Conservation (phyloP, 108 stramenopile species). For the Nitzschia sp. region DNA sequence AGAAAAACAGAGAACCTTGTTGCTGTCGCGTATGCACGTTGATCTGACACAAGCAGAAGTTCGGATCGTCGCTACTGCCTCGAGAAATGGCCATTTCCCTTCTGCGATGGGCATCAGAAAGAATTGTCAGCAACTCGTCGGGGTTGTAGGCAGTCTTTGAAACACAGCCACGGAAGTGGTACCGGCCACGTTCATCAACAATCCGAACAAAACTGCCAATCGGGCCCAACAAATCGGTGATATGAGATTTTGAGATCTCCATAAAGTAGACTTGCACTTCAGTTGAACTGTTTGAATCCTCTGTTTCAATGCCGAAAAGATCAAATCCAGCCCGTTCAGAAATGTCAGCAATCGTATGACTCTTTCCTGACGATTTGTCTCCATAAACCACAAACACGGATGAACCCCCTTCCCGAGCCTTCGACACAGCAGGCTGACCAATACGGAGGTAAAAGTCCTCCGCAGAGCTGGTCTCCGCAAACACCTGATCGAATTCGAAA, state of each 20-base stretch:
- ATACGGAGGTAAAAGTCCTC: conserved; percentile 25
- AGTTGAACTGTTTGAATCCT: not conserved
- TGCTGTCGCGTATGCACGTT: not conserved
- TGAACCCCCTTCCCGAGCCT: conserved; percentile 22
- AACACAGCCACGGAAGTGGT: conserved; percentile 4
- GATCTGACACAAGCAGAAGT: conserved; percentile 28
- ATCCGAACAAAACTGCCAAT: conserved; percentile 13
- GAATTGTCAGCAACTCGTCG: conserved; percentile 2
- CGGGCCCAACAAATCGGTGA: conserved; percentile 28
- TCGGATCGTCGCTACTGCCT: not conserved
- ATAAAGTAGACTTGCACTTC: conserved; percentile 16
- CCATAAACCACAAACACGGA: conserved; percentile 25
- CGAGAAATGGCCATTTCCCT: conserved; percentile 1
- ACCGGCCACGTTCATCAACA: conserved; percentile 23
- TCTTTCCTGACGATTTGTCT: conserved; percentile 18
- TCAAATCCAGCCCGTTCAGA: conserved; percentile 19
- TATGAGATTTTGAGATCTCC: conserved; percentile 3
- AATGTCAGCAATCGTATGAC: conserved; percentile 15
- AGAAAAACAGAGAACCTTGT: conserved; percentile 14
- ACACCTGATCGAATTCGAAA: conserved; percentile 24
- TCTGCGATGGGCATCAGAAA: conserved; percentile 18
- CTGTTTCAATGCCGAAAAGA: conserved; percentile 12
- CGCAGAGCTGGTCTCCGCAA: conserved; percentile 11
- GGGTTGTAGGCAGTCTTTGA: not conserved
- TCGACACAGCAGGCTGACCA: conserved; percentile 8